These are phyloP conservation scores for Verticillium longisporum DNA, from an alignment of 2,329 filamentous ascomycete species.

Conservation along the genomic window DNA sequence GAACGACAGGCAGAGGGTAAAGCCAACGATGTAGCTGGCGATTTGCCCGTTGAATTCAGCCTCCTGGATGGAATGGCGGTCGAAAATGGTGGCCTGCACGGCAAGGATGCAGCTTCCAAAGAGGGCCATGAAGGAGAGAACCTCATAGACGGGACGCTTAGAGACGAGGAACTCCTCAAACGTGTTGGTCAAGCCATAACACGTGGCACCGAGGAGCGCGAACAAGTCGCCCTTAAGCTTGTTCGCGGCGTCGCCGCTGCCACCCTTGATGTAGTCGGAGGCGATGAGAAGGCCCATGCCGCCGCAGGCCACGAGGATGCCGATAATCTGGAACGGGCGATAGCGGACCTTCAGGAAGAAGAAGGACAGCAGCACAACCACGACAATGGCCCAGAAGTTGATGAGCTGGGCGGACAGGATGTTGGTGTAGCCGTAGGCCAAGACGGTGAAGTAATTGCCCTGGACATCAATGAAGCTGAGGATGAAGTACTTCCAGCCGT, in stretches of 20 bases:
- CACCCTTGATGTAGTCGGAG: conserved; percentile 76
- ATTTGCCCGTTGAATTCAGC: conserved; percentile 62
- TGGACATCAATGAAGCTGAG: conserved; percentile 90
- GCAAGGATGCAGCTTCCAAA: conserved; percentile 90
- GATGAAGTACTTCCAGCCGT: conserved; percentile 93
- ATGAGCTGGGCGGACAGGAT: conserved; percentile 89
- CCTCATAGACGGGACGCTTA: conserved; percentile 83
- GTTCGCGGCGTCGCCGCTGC: conserved; percentile 59
- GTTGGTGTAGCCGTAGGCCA: conserved; percentile 89
- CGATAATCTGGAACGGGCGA: conserved; percentile 74
- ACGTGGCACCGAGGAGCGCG: conserved; percentile 78
- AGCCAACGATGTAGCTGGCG: conserved; percentile 80
- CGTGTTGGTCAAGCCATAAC: conserved; percentile 87
- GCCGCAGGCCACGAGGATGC: conserved; percentile 85
- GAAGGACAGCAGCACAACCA: conserved; percentile 83
- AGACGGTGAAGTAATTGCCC: conserved; percentile 96
- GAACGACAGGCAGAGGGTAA: conserved; percentile 71
- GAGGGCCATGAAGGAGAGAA: conserved; percentile 82
- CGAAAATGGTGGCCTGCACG: conserved; percentile 84
- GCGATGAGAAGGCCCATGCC: conserved; percentile 83
- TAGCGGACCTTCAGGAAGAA: conserved; percentile 81
- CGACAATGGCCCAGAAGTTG: conserved; percentile 97
- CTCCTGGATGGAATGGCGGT: conserved; percentile 62
- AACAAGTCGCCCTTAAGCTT: conserved; percentile 90
- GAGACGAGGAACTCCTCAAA: conserved; percentile 92